Evolutionary conservation across 352 stramenopile species (phyloP), one percentile per base, ranked within the genome.

Genomic region (Phytophthora rubi): DNA sequence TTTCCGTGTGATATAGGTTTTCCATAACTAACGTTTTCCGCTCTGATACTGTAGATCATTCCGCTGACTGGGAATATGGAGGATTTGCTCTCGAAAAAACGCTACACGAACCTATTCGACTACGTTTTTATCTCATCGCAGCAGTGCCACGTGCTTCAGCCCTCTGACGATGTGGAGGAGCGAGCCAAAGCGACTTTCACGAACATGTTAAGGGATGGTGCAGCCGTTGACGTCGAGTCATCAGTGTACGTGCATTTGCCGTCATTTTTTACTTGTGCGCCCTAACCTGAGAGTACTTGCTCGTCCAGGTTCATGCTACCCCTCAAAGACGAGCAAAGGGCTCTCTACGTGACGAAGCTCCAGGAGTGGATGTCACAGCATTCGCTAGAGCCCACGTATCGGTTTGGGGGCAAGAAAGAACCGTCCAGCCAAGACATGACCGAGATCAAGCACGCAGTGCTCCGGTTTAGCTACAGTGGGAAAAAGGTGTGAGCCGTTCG

Each of bases 61-160:
- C 82, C 83, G 4, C 57, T 95, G 18, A 85, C 77, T 3, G 86
- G 85, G 4, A 77, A 77, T 28, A 44, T 93, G 6, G 77, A 92
- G 8, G 79, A 89, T 47, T 52, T 94, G 21, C 88, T 84, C 53
- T 60, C 53, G 4, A 92, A 89, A 62, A 88, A 89, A 53, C 78
- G 84, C 18, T 95, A 95, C 59, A 37, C 68, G 3, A 65, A 70
- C 4, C 57, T 77, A 15, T 95, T 95, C 53, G 77, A 93, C 60
- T 74, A 89, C 48, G 83, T 81, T 5, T 92, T 92, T 45, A 59
- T 94, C 10, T 92, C 86, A 1, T 82, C 81, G 0, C 86, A 92
- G 47, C 76, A 89, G 33, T 85, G 67, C 30, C 82, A 91, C 58
- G 79, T 57, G 45, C 61, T 94, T 2, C 78, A 90, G 42, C 64